Conservation (phyloP, 768 basidiomycete species). For the Mycena rosella region DNA sequence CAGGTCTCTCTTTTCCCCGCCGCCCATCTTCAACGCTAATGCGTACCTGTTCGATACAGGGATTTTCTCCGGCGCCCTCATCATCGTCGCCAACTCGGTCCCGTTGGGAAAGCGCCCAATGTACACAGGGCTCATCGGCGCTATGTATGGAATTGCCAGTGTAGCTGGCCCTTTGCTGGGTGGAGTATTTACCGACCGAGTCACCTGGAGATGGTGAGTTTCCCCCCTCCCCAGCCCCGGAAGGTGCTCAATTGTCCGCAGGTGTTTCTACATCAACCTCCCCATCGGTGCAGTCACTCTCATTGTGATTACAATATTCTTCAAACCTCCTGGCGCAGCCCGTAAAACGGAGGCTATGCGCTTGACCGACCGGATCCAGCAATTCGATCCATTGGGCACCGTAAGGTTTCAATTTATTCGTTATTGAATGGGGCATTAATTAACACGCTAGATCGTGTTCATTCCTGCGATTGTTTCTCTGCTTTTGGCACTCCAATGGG, state of each 20-base stretch:
- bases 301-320: background rate
- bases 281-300: background rate
- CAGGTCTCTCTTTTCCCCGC: too few relatives aligned
- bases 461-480: slow-evolving; percentile 34
- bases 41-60: background rate
- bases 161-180: slow-evolving; percentile 12
- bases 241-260: background rate
- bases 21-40: background rate
- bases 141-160: too few relatives aligned
- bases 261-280: background rate
- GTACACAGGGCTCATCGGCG: slow-evolving; percentile 18
- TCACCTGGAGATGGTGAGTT: slow-evolving; percentile 52
- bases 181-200: slow-evolving; percentile 11
- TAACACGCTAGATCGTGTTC: slow-evolving; percentile 8
- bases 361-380: slow-evolving; percentile 27
- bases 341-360: slow-evolving; percentile 10
- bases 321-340: background rate
- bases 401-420: background rate
- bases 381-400: slow-evolving; percentile 38
- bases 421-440: slow-evolving; percentile 27
- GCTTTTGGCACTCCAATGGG: too few relatives aligned
- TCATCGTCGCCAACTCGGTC: slow-evolving; percentile 28
- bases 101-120: slow-evolving; percentile 20
- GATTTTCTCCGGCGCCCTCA: slow-evolving; percentile 22
- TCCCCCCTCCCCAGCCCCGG: slow-evolving; percentile 27